Conservation (phyloP, 768 basidiomycete species). For the Phaffia tasmanica region DNA sequence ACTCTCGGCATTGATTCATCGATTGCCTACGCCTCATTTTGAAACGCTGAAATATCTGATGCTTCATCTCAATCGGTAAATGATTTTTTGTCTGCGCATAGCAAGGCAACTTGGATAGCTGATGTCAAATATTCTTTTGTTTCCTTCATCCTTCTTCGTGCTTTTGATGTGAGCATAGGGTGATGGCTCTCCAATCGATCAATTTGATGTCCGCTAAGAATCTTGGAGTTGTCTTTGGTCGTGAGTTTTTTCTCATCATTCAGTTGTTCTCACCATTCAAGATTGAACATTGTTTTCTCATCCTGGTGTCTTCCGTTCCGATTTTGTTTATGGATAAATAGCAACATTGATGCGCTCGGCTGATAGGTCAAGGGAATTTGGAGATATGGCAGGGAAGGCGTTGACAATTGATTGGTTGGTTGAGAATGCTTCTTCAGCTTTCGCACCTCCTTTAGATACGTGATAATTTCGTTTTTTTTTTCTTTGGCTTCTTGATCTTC, state of each 20-base stretch:
- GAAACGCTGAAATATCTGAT: slow-evolving; percentile 69
- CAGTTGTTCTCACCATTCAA: not conserved
- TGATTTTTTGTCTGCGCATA: slow-evolving; percentile 15
- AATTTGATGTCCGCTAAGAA: slow-evolving; percentile 95
- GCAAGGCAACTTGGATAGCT: not conserved
- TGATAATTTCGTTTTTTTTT: too few relatives aligned
- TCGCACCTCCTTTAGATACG: slow-evolving; percentile 5
- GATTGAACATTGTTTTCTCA: slow-evolving; percentile 12
- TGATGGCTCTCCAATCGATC: slow-evolving; percentile 54
- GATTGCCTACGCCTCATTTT: slow-evolving; percentile 78
- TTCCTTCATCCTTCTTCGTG: too few relatives aligned
- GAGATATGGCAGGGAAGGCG: slow-evolving; percentile 82
- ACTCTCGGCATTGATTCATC: slow-evolving; percentile 57
- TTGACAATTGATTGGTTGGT: slow-evolving; percentile 88
- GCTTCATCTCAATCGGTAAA: slow-evolving; percentile 76
- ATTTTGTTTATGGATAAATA: slow-evolving; percentile 34
- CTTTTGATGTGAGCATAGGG: slow-evolving; percentile 34
- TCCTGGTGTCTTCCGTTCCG: not conserved
- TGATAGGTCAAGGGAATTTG: slow-evolving; percentile 78
- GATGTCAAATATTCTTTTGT: slow-evolving; percentile 2
- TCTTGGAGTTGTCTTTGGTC: slow-evolving; percentile 94
- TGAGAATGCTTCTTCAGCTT: slow-evolving; percentile 47
- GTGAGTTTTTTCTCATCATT: slow-evolving; percentile 47
- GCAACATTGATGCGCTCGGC: slow-evolving; percentile 88
- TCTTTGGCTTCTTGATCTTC: not conserved